These are phyloP conservation scores for Ceratocystis ficicola DNA, from an alignment of 2,329 filamentous ascomycete genomes.

Conservation along the genomic window DNA sequence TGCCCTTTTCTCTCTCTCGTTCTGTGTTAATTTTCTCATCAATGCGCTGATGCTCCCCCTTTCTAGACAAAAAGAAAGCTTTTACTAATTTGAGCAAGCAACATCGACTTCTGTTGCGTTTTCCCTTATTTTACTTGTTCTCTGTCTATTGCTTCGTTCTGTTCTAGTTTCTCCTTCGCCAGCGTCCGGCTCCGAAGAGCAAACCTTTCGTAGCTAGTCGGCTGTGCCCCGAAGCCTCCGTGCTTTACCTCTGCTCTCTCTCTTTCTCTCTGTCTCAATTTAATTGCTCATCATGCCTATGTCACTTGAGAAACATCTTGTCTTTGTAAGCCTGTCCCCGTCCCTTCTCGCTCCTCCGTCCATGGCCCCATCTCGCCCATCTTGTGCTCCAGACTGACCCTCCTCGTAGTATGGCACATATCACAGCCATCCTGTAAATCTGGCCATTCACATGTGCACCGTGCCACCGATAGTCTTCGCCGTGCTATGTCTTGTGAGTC, in stretches of 20 bases:
- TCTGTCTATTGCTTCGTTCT: neutral
- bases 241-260: neutral
- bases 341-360: neutral
- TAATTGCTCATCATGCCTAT: constrained; percentile 43
- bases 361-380: neutral
- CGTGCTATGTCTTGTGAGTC: constrained; percentile 54
- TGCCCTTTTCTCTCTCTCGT: neutral
- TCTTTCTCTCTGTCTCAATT: neutral
- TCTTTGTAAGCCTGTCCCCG: constrained; percentile 51
- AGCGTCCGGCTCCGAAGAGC: too few species aligned
- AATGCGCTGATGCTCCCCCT: neutral
- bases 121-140: neutral
- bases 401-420: constrained; percentile 63
- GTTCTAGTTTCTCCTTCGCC: neutral
- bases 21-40: constrained; percentile 6
- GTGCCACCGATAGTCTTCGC: constrained; percentile 65
- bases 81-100: too few species aligned
- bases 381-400: neutral
- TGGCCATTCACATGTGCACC: constrained; percentile 67
- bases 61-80: neutral
- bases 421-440: constrained; percentile 65
- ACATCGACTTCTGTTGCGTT: neutral
- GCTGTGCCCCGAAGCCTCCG: neutral
- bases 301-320: constrained; percentile 69
- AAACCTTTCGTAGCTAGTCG: neutral